These are phyloP conservation scores for Zygosaccharomyces gambellarensis DNA, from an alignment of 805 yeast genomes.

Conservation along the genomic window DNA sequence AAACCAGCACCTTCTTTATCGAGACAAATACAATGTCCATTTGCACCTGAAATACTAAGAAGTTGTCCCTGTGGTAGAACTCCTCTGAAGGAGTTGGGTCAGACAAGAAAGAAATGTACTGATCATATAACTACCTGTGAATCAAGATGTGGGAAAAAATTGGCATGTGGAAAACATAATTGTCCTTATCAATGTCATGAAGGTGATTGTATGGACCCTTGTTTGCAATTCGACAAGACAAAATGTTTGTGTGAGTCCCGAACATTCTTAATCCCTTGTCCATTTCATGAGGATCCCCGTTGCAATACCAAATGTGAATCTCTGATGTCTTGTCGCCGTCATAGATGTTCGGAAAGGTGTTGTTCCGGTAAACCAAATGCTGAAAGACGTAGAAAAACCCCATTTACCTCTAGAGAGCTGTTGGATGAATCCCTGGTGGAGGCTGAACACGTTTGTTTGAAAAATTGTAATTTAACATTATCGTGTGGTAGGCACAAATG, in stretches of 20 bases:
- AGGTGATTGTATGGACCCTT: slow-evolving; percentile 67
- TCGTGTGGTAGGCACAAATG: slow-evolving; percentile 69
- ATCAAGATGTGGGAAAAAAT: slow-evolving; percentile 52
- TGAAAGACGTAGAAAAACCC: slow-evolving; percentile 41
- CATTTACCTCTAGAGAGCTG: slow-evolving; percentile 33
- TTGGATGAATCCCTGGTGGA: slow-evolving; percentile 60
- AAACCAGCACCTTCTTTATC: slow-evolving; percentile 29
- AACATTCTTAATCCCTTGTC: slow-evolving; percentile 60
- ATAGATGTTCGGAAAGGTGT: slow-evolving; percentile 64
- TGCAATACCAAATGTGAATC: slow-evolving; percentile 74
- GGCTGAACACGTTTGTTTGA: slow-evolving; percentile 67
- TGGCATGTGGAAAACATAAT: slow-evolving; percentile 66
- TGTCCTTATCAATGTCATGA: slow-evolving; percentile 71
- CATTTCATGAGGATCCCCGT: slow-evolving; percentile 49
- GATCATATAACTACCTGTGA: slow-evolving; percentile 80
- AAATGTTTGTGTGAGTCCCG: slow-evolving; percentile 62
- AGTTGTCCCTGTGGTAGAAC: slow-evolving; percentile 81
- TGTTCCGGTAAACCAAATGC: slow-evolving; percentile 67
- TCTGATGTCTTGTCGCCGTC: slow-evolving; percentile 72
- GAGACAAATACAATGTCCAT: slow-evolving; percentile 47
- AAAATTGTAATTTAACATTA: slow-evolving; percentile 55
- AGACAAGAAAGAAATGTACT: slow-evolving; percentile 53
- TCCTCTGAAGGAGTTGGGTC: slow-evolving; percentile 37
- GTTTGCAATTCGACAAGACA: slow-evolving; percentile 47
- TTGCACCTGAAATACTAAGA: slow-evolving; percentile 52